Evolutionary conservation across 179 eudicot genomes (phyloP), one percentile per base, ranked within the genome.

Genomic region (Pouteria campechiana): DNA sequence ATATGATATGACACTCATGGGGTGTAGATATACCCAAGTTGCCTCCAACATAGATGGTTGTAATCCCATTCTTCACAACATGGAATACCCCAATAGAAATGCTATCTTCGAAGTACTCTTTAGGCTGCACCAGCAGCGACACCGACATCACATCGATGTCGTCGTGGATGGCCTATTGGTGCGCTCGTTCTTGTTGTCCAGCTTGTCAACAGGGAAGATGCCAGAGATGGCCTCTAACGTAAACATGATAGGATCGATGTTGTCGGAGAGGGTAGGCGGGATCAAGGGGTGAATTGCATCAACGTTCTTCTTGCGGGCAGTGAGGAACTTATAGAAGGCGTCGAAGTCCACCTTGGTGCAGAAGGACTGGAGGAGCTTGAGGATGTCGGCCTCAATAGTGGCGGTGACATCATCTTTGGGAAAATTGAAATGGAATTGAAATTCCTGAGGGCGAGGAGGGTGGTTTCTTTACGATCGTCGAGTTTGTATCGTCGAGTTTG

Each of bases 181-280:
- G n/a, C n/a, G n/a, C 44, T 72, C 87, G 14, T 58, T 64, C 65
- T 53, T 69, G 3, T 64, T 74, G 25, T 32, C 61, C 47, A 92
- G 67, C 52, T 75, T 83, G 34, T 83, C 94, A 52, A 69, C 87
- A 10, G 99, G 99, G 48, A 92, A 92, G 32, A 87, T 96, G 63
- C 75, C 96, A 5, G 96, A 82, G 21, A 92, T 87, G 3, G 96
- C 84, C 37, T 92, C 88, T 25, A 92, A 52, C 7, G 87, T 88
- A 11, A 92, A 87, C 47, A 65, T 73, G 2, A 94, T 81, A 17
- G 99, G 96, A 83, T 92, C 99, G 5, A 87, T 71, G 27, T 88
- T 82, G n/a, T 72, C 71, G 1, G 55, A 52, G 1, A 92, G 33
- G 8, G 96, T 85, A 0, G 44, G 2, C 0, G 94, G 81, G 10